A percentile compares a stretch with the other conserved stretches of the same genome.
Conservation (phyloP, 192 early-diverging fungal genomes). For the Coemansia sp. region DNA sequence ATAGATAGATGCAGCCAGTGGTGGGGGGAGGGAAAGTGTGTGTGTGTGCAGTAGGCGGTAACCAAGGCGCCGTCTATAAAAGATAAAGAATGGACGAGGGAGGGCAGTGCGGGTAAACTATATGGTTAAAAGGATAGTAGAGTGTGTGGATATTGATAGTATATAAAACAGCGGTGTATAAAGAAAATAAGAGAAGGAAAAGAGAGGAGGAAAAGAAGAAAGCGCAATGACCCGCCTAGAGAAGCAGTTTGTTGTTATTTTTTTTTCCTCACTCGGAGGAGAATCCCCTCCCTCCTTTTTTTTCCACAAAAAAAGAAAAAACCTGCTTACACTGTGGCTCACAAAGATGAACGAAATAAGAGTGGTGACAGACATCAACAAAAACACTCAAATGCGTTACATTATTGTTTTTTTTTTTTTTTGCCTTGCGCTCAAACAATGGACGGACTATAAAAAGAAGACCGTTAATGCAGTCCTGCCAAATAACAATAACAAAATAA, state of each 20-base stretch:
- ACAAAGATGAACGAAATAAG: not conserved
- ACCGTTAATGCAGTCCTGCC: not conserved
- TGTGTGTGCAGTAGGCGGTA: not conserved
- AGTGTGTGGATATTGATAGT: constrained; percentile 53
- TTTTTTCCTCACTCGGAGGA: not conserved
- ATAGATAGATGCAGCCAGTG: too few species aligned
- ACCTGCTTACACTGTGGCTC: not conserved
- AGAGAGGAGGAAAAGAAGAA: constrained; percentile 11
- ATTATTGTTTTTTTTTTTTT: not conserved
- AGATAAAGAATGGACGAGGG: not conserved
- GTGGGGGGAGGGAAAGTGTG: not conserved
- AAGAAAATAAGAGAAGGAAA: constrained; percentile 21
- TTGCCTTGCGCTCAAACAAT: not conserved
- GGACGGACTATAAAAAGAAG: constrained; percentile 1
- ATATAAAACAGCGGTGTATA: constrained; percentile 20
- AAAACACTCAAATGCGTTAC: too few species aligned
- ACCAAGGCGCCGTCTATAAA: not conserved
- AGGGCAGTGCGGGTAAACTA: constrained; percentile 39
- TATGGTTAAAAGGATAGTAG: constrained; percentile 17
- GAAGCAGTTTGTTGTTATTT: not conserved
- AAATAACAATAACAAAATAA: constrained; percentile 3
- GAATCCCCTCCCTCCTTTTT: not conserved
- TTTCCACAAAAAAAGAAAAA: not conserved
- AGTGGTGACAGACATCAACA: not conserved
- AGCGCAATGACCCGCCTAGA: constrained; percentile 2